Percentiles rank a stretch among this genome's conserved stretches.
phyloP scores from a whole-genome alignment of 495 filamentous ascomycete species.

The Neurospora sublineolata region DNA sequence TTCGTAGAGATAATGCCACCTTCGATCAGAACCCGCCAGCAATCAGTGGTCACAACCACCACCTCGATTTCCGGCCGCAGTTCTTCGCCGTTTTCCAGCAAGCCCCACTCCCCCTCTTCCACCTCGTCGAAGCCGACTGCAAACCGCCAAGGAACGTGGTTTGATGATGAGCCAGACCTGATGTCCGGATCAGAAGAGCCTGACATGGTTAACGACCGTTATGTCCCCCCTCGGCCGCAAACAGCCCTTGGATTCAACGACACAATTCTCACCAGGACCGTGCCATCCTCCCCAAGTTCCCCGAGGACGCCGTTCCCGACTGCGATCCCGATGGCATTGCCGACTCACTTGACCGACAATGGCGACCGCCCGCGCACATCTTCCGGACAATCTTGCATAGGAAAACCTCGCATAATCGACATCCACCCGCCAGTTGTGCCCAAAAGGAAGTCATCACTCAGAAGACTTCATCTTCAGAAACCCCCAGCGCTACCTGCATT shows the following conservation, averaged over 20 bases:
- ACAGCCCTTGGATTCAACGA: neutral
- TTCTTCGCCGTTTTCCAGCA: constrained; percentile 17
- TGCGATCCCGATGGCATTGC: neutral
- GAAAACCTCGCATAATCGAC: constrained; percentile 15
- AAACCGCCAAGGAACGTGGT: constrained; percentile 21
- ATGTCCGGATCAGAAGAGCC: neutral
- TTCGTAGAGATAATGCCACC: constrained; percentile 16
- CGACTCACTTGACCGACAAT: neutral
- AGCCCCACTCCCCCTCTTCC: constrained; percentile 7
- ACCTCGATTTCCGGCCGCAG: constrained; percentile 24
- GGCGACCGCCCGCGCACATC: constrained; percentile 10
- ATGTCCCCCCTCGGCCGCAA: neutral
- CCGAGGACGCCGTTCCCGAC: neutral
- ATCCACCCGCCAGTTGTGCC: constrained; percentile 13
- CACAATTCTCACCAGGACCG: neutral
- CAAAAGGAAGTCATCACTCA: constrained; percentile 10
- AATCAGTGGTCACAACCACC: constrained; percentile 24
- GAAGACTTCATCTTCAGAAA: neutral
- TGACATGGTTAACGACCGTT: neutral
- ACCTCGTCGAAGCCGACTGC: constrained; percentile 5
- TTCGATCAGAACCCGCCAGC: constrained; percentile 19
- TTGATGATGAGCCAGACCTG: constrained; percentile 20
- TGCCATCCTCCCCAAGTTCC: neutral
- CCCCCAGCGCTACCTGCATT: neutral
- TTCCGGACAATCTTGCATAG: neutral